Evolutionary conservation across 164 flowering plant species (phyloP).

Genomic region (Cinnamomum micranthum): DNA sequence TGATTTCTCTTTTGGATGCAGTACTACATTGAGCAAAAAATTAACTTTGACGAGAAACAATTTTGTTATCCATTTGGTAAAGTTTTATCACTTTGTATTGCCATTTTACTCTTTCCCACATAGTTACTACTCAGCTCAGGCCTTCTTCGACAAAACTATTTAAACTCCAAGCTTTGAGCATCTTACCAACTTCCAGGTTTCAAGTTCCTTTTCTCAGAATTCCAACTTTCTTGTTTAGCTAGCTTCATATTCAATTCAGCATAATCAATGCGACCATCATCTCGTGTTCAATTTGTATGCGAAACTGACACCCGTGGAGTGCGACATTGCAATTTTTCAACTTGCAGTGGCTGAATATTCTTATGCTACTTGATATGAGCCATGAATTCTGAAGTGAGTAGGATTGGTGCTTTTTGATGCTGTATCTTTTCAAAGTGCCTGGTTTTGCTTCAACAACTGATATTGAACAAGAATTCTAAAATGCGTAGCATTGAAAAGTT

Average conservation of each 20-base stretch:
- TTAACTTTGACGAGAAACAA: not conserved
- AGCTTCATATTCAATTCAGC: not conserved
- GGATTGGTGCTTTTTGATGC: constrained; percentile 24
- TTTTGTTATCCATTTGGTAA: not conserved
- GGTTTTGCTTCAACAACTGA: constrained; percentile 6
- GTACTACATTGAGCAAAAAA: no score
- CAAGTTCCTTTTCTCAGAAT: constrained; percentile 6
- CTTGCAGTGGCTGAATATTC: constrained; percentile 5
- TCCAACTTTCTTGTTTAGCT: not conserved
- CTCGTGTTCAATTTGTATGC: constrained; percentile 13
- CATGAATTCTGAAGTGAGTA: constrained; percentile 31
- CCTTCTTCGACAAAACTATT: constrained; percentile 25
- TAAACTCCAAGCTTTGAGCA: constrained; percentile 32
- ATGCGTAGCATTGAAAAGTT: constrained; percentile 34
- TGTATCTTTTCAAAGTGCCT: constrained; percentile 12
- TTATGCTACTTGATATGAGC: constrained; percentile 3
- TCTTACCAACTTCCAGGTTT: constrained; percentile 10
- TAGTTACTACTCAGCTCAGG: constrained; percentile 10
- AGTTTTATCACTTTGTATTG: constrained; percentile 15
- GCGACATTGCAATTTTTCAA: not conserved
- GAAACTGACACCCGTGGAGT: constrained; percentile 2
- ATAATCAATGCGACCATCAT: constrained; percentile 8
- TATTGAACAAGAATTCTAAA: constrained; percentile 16
- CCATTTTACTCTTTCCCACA: constrained; percentile 9
- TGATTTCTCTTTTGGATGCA: no score